Percentiles rank a stretch among this genome's conserved stretches.
phyloP scores from a whole-genome alignment of 305 asterid genomes.

The Rubia occidens region DNA sequence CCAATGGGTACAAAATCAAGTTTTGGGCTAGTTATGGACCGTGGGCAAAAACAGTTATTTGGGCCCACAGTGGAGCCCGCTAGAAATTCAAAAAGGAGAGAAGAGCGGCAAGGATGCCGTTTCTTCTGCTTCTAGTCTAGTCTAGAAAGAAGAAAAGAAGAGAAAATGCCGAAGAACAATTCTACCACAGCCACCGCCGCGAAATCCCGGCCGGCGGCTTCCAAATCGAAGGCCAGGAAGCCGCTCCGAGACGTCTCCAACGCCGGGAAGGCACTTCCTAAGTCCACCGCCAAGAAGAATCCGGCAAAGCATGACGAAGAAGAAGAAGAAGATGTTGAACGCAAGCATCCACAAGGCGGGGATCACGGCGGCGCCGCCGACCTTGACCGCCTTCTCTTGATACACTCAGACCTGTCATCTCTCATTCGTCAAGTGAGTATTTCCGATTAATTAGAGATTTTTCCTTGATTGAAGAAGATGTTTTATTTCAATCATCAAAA shows the following conservation, averaged over 20 bases:
- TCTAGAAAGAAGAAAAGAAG: background rate
- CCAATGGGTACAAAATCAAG: too few relatives aligned
- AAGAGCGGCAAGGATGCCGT: background rate
- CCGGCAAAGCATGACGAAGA: constrained; percentile 22
- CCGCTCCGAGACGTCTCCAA: constrained; percentile 66
- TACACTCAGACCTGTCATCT: constrained; percentile 58
- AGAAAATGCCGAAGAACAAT: constrained; percentile 37
- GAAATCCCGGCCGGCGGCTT: constrained; percentile 32
- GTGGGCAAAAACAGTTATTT: background rate
- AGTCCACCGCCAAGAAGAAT: constrained; percentile 19
- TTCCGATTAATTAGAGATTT: background rate
- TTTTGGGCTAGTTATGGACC: too few relatives aligned
- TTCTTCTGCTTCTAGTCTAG: constrained; percentile 10
- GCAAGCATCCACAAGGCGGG: constrained; percentile 2
- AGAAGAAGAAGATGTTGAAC: constrained; percentile 14
- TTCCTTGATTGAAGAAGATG: background rate
- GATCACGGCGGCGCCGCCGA: constrained; percentile 33
- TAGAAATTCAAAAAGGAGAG: constrained; percentile 6
- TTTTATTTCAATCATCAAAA: background rate
- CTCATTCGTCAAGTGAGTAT: constrained; percentile 45
- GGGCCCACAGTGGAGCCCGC: background rate
- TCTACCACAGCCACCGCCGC: constrained; percentile 17
- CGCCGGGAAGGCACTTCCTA: constrained; percentile 23
- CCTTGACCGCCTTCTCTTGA: constrained; percentile 61
- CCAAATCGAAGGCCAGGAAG: constrained; percentile 39